A percentile compares a stretch with the other conserved stretches of the same genome.
Conservation (phyloP, 768 basidiomycete species). For the Cantharellus cinnabarinus region DNA sequence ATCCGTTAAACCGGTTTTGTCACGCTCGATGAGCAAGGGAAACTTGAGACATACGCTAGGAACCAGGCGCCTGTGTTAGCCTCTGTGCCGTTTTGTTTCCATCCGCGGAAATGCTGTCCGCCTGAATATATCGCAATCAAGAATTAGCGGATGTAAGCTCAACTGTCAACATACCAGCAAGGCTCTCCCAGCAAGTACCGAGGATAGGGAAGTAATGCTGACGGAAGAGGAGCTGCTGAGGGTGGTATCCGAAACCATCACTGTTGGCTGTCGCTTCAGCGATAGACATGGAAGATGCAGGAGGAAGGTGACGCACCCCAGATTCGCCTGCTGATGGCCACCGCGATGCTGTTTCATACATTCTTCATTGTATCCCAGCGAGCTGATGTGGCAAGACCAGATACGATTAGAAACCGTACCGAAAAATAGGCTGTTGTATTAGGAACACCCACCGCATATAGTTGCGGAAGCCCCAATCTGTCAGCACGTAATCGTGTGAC, state of each 20-base stretch:
- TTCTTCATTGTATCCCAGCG: conserved; percentile 65
- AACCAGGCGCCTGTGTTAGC: conserved; percentile 71
- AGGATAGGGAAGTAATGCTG: conserved; percentile 54
- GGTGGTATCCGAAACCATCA: conserved; percentile 53
- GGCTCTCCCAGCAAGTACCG: conserved; percentile 79
- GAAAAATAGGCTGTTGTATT: background rate
- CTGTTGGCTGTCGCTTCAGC: conserved; percentile 12
- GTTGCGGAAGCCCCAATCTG: conserved; percentile 43
- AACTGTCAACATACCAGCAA: conserved; percentile 27
- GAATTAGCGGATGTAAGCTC: conserved; percentile 2
- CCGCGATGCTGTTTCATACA: conserved; percentile 68
- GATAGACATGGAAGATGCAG: background rate
- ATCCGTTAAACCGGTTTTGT: background rate
- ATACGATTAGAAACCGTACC: background rate
- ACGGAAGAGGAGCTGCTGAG: conserved; percentile 50
- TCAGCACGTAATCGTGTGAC: conserved; percentile 65
- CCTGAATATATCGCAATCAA: conserved; percentile 20
- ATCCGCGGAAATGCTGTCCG: conserved; percentile 78
- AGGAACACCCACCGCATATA: conserved; percentile 38
- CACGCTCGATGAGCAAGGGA: background rate
- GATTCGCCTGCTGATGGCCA: conserved; percentile 51
- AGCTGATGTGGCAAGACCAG: conserved; percentile 21
- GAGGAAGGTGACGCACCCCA: conserved; percentile 19
- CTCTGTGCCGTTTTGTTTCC: conserved; percentile 66
- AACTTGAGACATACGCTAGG: conserved; percentile 33